Percentiles rank a stretch among this genome's conserved stretches.
Evolutionary conservation across 805 yeast species (phyloP).

Genomic region (Saturnispora mendoncae): DNA sequence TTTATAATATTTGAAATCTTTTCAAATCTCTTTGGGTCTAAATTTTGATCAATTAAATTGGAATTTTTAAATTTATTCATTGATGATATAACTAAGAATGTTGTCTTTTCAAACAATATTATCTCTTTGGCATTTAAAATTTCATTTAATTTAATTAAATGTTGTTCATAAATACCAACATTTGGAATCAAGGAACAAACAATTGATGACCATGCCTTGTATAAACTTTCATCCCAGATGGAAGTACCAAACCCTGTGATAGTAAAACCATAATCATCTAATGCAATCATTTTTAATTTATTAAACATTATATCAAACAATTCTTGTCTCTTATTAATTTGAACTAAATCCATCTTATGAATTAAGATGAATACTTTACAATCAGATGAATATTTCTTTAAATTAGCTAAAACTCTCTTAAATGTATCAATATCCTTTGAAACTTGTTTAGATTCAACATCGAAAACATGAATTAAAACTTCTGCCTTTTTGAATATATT

Average conservation of each 20-base stretch:
- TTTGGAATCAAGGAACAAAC: conserved; percentile 94
- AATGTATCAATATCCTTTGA: conserved; percentile 91
- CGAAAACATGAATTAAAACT: conserved; percentile 91
- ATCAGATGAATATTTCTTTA: conserved; percentile 77
- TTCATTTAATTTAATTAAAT: conserved; percentile 61
- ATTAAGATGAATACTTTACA: conserved; percentile 86
- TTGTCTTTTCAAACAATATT: conserved; percentile 85
- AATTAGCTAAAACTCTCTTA: conserved; percentile 68
- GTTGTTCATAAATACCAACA: conserved; percentile 69
- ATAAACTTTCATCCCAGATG: conserved; percentile 93
- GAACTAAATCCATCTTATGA: conserved; percentile 95
- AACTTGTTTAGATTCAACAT: conserved; percentile 86
- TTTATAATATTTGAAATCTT: conserved; percentile 90
- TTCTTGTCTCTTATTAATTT: conserved; percentile 75
- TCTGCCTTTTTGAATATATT: conserved; percentile 94
- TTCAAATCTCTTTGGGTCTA: conserved; percentile 91
- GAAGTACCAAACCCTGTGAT: conserved; percentile 88
- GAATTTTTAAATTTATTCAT: conserved; percentile 29
- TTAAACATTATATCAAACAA: conserved; percentile 78
- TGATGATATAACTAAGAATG: conserved; percentile 73
- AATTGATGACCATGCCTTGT: conserved; percentile 95
- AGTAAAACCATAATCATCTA: conserved; percentile 49
- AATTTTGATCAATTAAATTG: conserved; percentile 13
- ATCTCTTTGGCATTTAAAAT: conserved; percentile 82
- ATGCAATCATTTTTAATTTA: conserved; percentile 63